Conservation (phyloP, 495 filamentous ascomycete genomes). For the Hypoxylon fuscum region DNA sequence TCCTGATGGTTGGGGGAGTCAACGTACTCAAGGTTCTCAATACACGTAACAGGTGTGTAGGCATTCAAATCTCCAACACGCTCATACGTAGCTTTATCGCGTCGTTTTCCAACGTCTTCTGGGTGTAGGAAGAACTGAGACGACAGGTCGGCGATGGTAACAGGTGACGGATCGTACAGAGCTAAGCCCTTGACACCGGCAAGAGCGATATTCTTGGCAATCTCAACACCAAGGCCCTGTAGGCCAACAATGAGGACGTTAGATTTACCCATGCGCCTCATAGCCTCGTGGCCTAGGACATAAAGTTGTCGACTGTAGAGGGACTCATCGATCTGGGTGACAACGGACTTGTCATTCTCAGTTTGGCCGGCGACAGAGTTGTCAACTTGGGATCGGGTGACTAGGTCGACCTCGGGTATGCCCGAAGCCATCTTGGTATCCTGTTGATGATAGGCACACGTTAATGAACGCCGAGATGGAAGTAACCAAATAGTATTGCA, state of each 20-base stretch:
- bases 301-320: constrained; percentile 98
- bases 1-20: neutral
- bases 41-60: constrained; percentile 87
- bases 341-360: no score
- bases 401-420: constrained; percentile 65
- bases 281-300: constrained; percentile 97
- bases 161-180: constrained; percentile 83
- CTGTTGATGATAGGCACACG: constrained; percentile 38
- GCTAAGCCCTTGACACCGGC: constrained; percentile 89
- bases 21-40: constrained; percentile 62
- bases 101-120: constrained; percentile 90
- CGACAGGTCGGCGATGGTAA: constrained; percentile 84
- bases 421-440: constrained; percentile 51
- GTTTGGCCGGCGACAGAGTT: constrained; percentile 50
- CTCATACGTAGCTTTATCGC: constrained; percentile 85
- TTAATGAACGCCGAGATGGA: neutral
- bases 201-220: constrained; percentile 98
- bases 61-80: constrained; percentile 94
- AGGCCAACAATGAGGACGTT: constrained; percentile 93
- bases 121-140: constrained; percentile 94
- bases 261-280: constrained; percentile 98
- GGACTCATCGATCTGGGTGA: constrained; percentile 88
- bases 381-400: constrained; percentile 87
- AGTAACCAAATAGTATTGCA: neutral
- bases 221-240: constrained; percentile 95